Evolutionary conservation across 768 basidiomycete genomes (phyloP).

Genomic region (Agrocybe chaxingu): DNA sequence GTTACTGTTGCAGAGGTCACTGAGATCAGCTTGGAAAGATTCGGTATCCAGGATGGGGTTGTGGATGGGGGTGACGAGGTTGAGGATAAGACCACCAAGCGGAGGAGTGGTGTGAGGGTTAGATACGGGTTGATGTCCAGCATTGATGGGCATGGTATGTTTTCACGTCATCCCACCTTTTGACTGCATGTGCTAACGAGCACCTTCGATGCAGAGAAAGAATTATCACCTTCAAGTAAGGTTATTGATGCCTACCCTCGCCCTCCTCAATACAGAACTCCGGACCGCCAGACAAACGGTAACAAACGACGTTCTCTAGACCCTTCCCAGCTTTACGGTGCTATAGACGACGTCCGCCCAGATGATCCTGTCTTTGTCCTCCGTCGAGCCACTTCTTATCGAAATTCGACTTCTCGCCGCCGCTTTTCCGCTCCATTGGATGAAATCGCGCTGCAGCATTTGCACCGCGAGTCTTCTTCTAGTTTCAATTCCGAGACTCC

Average conservation of each 20-base stretch:
- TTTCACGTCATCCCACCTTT: slow-evolving; percentile 1
- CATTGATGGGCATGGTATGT: slow-evolving; percentile 63
- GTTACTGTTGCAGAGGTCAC: slow-evolving; percentile 96
- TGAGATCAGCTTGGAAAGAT: slow-evolving; percentile 86
- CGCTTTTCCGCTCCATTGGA: slow-evolving; percentile 77
- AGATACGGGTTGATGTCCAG: slow-evolving; percentile 76
- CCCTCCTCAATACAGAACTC: slow-evolving; percentile 67
- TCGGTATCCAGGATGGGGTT: slow-evolving; percentile 95
- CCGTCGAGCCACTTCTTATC: slow-evolving; percentile 76
- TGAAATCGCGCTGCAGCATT: slow-evolving; percentile 73
- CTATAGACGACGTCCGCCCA: slow-evolving; percentile 66
- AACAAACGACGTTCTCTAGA: slow-evolving; percentile 87
- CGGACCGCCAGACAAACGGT: slow-evolving; percentile 56
- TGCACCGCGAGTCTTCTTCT: slow-evolving; percentile 67
- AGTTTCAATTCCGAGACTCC: slow-evolving; percentile 52
- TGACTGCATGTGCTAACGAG: slow-evolving; percentile 3
- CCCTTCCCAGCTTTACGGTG: slow-evolving; percentile 67
- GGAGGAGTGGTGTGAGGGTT: slow-evolving; percentile 74
- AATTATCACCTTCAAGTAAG: slow-evolving; percentile 76
- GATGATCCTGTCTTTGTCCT: slow-evolving; percentile 91
- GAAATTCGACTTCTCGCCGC: slow-evolving; percentile 65
- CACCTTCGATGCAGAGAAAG: slow-evolving; percentile 53
- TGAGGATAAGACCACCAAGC: slow-evolving; percentile 85
- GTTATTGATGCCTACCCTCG: slow-evolving; percentile 78
- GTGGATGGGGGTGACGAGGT: slow-evolving; percentile 98